These are phyloP conservation scores for Ustilago hordei DNA, from an alignment of 1,284 basidiomycete genomes.

Conservation along the genomic window DNA sequence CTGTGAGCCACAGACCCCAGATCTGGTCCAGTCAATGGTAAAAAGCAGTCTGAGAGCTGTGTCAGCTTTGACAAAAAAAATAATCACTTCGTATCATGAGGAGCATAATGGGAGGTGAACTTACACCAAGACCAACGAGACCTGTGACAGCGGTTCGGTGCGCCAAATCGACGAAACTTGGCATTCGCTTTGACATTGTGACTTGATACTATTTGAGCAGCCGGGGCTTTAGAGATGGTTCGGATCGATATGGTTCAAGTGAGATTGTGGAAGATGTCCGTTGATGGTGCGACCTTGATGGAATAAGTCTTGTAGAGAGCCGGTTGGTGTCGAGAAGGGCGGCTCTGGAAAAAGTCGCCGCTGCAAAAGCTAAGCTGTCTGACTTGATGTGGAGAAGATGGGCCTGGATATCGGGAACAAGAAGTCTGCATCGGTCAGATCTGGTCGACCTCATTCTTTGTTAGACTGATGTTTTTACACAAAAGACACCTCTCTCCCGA, in stretches of 20 bases:
- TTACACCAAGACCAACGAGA: slow-evolving; percentile 61
- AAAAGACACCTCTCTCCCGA: no score
- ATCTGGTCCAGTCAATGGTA: slow-evolving; percentile 37
- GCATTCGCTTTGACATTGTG: slow-evolving; percentile 50
- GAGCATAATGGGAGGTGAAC: slow-evolving; percentile 15
- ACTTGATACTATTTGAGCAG: neutral
- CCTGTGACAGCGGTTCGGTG: slow-evolving; percentile 59
- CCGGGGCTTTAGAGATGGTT: neutral
- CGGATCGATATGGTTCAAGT: neutral
- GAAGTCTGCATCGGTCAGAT: neutral
- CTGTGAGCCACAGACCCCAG: slow-evolving; percentile 66
- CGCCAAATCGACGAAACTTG: slow-evolving; percentile 53
- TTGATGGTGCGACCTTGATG: neutral
- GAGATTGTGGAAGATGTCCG: neutral
- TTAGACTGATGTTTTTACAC: neutral
- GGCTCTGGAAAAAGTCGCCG: slow-evolving; percentile 10
- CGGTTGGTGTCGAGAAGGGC: slow-evolving; percentile 1
- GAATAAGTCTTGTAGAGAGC: neutral
- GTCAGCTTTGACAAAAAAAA: neutral
- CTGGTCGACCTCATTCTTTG: neutral
- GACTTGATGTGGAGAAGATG: slow-evolving; percentile 25
- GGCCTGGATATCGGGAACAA: neutral
- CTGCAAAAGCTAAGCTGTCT: slow-evolving; percentile 4
- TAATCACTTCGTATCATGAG: neutral
- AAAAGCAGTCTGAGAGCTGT: neutral